phyloP scores from a whole-genome alignment of 768 basidiomycete genomes.

The Cystofilobasidium macerans region DNA sequence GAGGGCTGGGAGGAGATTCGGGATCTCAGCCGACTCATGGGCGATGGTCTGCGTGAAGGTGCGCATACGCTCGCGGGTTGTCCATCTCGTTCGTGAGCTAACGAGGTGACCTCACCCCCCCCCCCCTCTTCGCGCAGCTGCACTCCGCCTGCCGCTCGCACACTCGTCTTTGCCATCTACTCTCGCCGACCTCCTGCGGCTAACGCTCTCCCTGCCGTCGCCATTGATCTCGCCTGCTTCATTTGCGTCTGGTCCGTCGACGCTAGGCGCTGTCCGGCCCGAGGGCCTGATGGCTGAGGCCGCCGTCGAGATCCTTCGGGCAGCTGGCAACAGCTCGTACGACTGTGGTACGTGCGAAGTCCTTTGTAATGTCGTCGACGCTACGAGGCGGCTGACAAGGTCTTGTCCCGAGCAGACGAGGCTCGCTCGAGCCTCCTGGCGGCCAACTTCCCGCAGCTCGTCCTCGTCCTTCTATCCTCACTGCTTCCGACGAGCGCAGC shows the following conservation, averaged over 20 bases:
- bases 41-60: slow-evolving; percentile 22
- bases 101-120: neutral
- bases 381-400: neutral
- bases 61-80: neutral
- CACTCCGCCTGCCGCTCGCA: slow-evolving; percentile 17
- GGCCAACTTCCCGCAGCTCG: slow-evolving; percentile 13
- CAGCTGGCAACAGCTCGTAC: slow-evolving; percentile 18
- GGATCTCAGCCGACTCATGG: neutral
- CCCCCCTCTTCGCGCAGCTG: neutral
- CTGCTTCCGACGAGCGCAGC: no score
- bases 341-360: slow-evolving; percentile 27
- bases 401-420: slow-evolving; percentile 1
- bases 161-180: slow-evolving; percentile 9
- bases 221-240: neutral
- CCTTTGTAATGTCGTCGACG: no score
- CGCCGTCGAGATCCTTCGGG: slow-evolving; percentile 17
- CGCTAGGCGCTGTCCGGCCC: neutral
- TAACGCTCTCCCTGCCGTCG: slow-evolving; percentile 7
- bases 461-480: slow-evolving; percentile 1
- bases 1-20: slow-evolving; percentile 21
- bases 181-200: slow-evolving; percentile 16
- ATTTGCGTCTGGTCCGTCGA: neutral
- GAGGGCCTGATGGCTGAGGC: slow-evolving; percentile 8
- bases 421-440: slow-evolving; percentile 11
- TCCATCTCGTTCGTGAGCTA: neutral